These are phyloP conservation scores for Salvia rosmarinus DNA, from an alignment of 257 asterid genomes.

Conservation along the genomic window DNA sequence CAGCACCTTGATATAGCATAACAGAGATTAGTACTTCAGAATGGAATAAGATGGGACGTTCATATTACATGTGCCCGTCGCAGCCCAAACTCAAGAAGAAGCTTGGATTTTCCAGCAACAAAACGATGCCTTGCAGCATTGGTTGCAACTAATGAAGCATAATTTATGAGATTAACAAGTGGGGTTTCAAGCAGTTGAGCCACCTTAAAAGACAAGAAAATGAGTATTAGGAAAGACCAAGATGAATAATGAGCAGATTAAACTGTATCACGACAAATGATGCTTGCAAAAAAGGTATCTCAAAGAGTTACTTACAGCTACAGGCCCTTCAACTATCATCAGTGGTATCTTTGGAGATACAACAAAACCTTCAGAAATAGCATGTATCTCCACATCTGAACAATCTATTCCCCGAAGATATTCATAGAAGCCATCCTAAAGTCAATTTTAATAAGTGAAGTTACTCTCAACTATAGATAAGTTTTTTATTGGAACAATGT, in stretches of 20 bases:
- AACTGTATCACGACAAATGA: not conserved
- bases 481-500: not conserved
- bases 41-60: constrained; percentile 26
- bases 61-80: constrained; percentile 86
- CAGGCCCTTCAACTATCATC: constrained; percentile 96
- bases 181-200: constrained; percentile 98
- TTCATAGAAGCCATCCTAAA: constrained; percentile 78
- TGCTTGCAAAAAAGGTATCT: constrained; percentile 7
- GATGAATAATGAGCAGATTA: not conserved
- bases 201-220: constrained; percentile 59
- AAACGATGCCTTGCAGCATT: constrained; percentile 99
- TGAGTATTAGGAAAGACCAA: not conserved
- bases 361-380: constrained; percentile 91
- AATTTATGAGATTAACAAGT: constrained; percentile 83
- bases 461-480: not conserved
- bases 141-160: constrained; percentile 95
- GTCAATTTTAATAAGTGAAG: constrained; percentile 7
- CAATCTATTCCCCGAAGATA: constrained; percentile 84
- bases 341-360: constrained; percentile 94
- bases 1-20: constrained; percentile 25
- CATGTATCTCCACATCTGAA: constrained; percentile 88
- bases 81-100: constrained; percentile 95
- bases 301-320: constrained; percentile 70
- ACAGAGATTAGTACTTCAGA: constrained; percentile 22
- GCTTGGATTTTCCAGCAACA: constrained; percentile 95